Base-by-base conservation (phyloP, 768 basidiomycete genomes). In the Amanita exitialis region DNA sequence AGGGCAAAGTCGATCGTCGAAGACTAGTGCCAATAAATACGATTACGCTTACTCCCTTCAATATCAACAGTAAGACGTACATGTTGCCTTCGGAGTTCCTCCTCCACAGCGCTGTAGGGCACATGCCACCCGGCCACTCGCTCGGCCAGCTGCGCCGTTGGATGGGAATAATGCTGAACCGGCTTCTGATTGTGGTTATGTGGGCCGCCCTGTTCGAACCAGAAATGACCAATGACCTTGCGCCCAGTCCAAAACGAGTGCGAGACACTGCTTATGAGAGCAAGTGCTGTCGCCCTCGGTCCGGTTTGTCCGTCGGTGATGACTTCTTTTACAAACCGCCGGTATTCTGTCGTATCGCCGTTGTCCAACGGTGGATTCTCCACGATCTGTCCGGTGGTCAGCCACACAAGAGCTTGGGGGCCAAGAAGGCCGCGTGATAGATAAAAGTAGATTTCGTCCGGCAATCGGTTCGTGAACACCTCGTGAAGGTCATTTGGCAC, bases 381-480 rank as follows among this genome's bases (percentile, higher is more conserved):
- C 44, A 86, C 70, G 54, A 95, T 79, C 64, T 84, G 82, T 13
- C 92, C 92, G 21, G 77, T 82, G 13, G 90, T 92, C 53, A 99
- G 79, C 89, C 95, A 96, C n/a, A 93, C 86, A 20, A 98, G 77
- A 8, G 91, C 83, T 58, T 91, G 89, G 0, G 95, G 90, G 7
- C 83, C 82, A 47, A 97, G 64, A 12, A 98, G 77, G 4, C 96
- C 95, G 15, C 92, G 84, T 35, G 92, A 96, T 56, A 98, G 78
- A 65, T 97, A 96, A 66, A 85, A 97, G 70, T 94, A 98, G 53
- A 97, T 77, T 64, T 98, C 93, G 64, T 98, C 96, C 1, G 95
- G 95, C 21, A 99, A 75, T 41, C 92, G 85, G 66, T 90, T 73
- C 8, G 92, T 94, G 70, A 97, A 98, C 54, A 98, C 88, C 48